Conservation (phyloP, 2,329 filamentous ascomycete genomes). For the Aschersonia sp. region DNA sequence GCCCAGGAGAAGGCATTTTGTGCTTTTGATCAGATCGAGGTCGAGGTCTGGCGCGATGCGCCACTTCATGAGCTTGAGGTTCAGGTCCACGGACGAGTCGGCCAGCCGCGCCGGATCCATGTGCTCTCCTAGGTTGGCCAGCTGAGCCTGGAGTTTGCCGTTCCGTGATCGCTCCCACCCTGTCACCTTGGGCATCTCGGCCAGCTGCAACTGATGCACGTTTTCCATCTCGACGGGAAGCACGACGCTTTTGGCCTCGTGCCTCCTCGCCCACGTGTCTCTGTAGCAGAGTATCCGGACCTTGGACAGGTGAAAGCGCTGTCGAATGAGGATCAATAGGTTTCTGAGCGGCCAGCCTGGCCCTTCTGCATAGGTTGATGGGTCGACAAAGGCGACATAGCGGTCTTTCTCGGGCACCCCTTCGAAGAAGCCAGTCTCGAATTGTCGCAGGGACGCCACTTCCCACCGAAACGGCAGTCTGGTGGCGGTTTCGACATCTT, state of each 20-base stretch:
- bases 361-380: conserved; percentile 75
- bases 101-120: conserved; percentile 83
- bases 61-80: conserved; percentile 98
- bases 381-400: conserved; percentile 80
- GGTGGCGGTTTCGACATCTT: conserved; percentile 29
- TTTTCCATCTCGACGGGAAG: conserved; percentile 48
- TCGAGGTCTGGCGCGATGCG: conserved; percentile 80
- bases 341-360: conserved; percentile 93
- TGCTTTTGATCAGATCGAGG: conserved; percentile 76
- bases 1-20: conserved; percentile 79
- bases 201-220: conserved; percentile 25
- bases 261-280: conserved; percentile 62
- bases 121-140: conserved; percentile 76
- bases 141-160: conserved; percentile 63
- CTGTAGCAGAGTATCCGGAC: conserved; percentile 84
- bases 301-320: conserved; percentile 62
- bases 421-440: conserved; percentile 80
- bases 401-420: conserved; percentile 55
- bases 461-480: conserved; percentile 59
- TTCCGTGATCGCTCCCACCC: conserved; percentile 83
- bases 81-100: conserved; percentile 89
- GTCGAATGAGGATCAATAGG: conserved; percentile 68
- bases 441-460: conserved; percentile 60
- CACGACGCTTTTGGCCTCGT: conserved; percentile 71
- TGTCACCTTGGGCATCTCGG: conserved; percentile 71